Percentiles rank a stretch among this genome's conserved stretches.
Evolutionary conservation across 345 rosid species (phyloP).

Genomic region (Limnanthes douglasii): DNA sequence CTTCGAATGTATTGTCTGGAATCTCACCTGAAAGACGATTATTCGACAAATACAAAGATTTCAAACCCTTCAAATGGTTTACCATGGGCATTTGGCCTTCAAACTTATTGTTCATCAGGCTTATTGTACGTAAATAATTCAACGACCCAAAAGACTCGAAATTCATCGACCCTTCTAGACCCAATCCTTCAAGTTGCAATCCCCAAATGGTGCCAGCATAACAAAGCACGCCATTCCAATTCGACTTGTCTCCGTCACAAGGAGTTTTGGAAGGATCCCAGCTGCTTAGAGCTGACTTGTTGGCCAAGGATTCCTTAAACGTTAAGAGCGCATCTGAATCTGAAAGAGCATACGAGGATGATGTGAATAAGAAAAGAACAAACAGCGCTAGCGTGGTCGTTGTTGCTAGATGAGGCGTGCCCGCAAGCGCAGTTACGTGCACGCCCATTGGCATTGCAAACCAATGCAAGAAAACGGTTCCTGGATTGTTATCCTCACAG

Average conservation of each 20-base stretch:
- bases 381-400: too few relatives aligned
- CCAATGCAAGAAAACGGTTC: too few relatives aligned
- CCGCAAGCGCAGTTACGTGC: too few relatives aligned
- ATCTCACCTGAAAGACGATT: conserved; percentile 43
- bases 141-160: conserved; percentile 24
- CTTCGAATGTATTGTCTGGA: conserved; percentile 27
- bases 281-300: conserved; percentile 10
- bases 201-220: conserved; percentile 33
- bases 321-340: conserved; percentile 23
- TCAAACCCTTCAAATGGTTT: conserved; percentile 22
- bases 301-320: conserved; percentile 21
- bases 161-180: conserved; percentile 22
- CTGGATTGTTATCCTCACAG: too few relatives aligned
- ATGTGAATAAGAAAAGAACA: too few relatives aligned
- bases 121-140: conserved; percentile 30
- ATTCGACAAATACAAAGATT: conserved; percentile 44
- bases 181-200: conserved; percentile 41
- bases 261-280: conserved; percentile 32
- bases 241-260: conserved; percentile 20
- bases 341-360: too few relatives aligned
- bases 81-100: conserved; percentile 41
- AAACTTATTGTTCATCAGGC: conserved; percentile 52
- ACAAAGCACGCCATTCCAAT: conserved; percentile 59
- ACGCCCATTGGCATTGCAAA: too few relatives aligned
- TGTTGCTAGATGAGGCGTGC: too few relatives aligned